Evolutionary conservation across 805 yeast genomes (phyloP).

Genomic region (Metschnikowia arizonensis): DNA sequence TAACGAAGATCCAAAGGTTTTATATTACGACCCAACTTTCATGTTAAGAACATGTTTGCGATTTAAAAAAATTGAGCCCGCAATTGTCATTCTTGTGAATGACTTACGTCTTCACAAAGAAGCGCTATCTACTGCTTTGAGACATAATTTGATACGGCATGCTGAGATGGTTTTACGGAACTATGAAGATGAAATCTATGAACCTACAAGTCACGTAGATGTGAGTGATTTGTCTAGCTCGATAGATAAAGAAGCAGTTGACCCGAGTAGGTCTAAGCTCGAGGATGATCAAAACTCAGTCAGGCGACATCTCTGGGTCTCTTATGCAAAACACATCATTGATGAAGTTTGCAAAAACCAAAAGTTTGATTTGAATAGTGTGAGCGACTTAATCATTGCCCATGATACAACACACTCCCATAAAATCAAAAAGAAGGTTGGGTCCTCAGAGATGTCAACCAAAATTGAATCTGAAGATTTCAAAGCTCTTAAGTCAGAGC

Average conservation of each 20-base stretch:
- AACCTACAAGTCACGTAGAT: background rate
- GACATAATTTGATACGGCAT: conserved; percentile 51
- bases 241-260: background rate
- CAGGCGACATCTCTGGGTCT: conserved; percentile 71
- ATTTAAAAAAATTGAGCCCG: conserved; percentile 55
- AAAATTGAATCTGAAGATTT: conserved; percentile 16
- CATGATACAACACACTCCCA: background rate
- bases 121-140: conserved; percentile 73
- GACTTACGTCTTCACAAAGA: conserved; percentile 67
- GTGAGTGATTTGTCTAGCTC: background rate
- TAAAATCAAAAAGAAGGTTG: background rate
- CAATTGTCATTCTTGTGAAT: conserved; percentile 67
- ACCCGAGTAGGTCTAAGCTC: conserved; percentile 27
- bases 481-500: conserved; percentile 13
- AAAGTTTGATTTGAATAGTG: background rate
- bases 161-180: conserved; percentile 39
- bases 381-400: background rate
- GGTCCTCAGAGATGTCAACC: conserved; percentile 15
- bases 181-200: conserved; percentile 22
- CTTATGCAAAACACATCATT: conserved; percentile 52
- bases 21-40: conserved; percentile 64
- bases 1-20: conserved; percentile 9
- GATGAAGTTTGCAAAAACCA: conserved; percentile 11
- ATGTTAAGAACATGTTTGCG: conserved; percentile 69
- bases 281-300: conserved; percentile 35